Percentiles rank a stretch among this genome's conserved stretches.
Evolutionary conservation across 73 alveolate genomes (phyloP).

Genomic region (Paraurostyla sp.): DNA sequence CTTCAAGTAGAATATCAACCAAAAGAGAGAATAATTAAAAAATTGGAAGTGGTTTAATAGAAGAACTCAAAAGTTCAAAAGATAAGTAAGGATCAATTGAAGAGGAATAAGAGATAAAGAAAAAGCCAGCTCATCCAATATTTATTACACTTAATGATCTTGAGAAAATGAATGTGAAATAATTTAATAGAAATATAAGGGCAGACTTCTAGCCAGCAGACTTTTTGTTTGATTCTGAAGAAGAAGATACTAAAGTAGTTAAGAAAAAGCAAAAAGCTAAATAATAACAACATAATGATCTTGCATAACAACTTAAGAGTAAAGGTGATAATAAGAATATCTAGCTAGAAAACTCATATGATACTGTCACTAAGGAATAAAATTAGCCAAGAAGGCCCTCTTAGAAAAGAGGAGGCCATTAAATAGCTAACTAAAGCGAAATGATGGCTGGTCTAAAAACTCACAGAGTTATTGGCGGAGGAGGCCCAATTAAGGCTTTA

Average conservation of each 20-base stretch:
- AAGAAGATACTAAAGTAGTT: not conserved
- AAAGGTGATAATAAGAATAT: not conserved
- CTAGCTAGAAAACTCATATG: constrained; percentile 13
- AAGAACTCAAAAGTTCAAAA: no score
- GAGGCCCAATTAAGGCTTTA: constrained; percentile 25
- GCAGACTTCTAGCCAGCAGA: constrained; percentile 43
- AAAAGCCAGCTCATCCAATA: constrained; percentile 13
- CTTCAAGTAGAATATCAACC: constrained; percentile 32
- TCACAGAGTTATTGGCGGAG: not conserved
- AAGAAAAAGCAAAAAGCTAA: constrained; percentile 33
- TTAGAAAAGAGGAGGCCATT: constrained; percentile 32
- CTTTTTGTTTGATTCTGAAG: constrained; percentile 21
- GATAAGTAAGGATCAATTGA: not conserved
- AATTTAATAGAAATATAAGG: constrained; percentile 37
- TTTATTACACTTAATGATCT: constrained; percentile 26
- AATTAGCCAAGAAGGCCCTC: not conserved
- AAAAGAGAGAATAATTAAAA: not conserved
- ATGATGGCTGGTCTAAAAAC: constrained; percentile 33
- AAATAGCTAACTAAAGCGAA: constrained; percentile 40
- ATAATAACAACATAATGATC: not conserved
- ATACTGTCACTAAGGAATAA: not conserved
- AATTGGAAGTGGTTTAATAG: not conserved
- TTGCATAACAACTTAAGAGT: not conserved
- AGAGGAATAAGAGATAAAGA: constrained; percentile 14
- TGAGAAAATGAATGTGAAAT: constrained; percentile 30